Conservation (phyloP, 495 filamentous ascomycete species). For the Penicillium parvum region DNA sequence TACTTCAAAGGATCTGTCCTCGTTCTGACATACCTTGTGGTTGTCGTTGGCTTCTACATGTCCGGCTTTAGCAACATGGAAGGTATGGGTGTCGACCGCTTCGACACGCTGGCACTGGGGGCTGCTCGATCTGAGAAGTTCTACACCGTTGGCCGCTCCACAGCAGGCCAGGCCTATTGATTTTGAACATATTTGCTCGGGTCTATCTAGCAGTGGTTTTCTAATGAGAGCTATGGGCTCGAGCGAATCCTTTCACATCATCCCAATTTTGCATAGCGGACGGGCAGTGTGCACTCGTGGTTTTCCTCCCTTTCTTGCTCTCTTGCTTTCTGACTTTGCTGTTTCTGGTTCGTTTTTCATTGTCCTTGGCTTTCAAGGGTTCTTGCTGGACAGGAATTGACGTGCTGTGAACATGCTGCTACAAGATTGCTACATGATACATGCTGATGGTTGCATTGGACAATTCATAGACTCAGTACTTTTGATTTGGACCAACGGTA, state of each 20-base stretch:
- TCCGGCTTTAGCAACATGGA: slow-evolving; percentile 67
- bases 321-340: background rate
- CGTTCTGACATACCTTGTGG: slow-evolving; percentile 87
- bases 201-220: background rate
- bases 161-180: slow-evolving; percentile 30
- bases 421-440: background rate
- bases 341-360: background rate
- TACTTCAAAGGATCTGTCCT: slow-evolving; percentile 83
- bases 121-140: slow-evolving; percentile 29
- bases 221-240: background rate
- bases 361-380: background rate
- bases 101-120: slow-evolving; percentile 62
- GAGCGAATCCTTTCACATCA: background rate
- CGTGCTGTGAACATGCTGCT: too few relatives aligned
- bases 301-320: too few relatives aligned
- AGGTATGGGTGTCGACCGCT: slow-evolving; percentile 58
- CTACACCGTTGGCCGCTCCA: slow-evolving; percentile 37
- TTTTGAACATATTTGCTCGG: background rate
- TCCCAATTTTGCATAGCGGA: slow-evolving; percentile 13
- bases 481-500: background rate
- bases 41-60: slow-evolving; percentile 88
- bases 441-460: background rate
- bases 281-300: slow-evolving; percentile 1
- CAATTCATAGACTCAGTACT: background rate
- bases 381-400: slow-evolving; percentile 2